Evolutionary conservation across 805 yeast species (phyloP), one percentile per base, ranked within the genome.

Genomic region (Brettanomyces custersianus): DNA sequence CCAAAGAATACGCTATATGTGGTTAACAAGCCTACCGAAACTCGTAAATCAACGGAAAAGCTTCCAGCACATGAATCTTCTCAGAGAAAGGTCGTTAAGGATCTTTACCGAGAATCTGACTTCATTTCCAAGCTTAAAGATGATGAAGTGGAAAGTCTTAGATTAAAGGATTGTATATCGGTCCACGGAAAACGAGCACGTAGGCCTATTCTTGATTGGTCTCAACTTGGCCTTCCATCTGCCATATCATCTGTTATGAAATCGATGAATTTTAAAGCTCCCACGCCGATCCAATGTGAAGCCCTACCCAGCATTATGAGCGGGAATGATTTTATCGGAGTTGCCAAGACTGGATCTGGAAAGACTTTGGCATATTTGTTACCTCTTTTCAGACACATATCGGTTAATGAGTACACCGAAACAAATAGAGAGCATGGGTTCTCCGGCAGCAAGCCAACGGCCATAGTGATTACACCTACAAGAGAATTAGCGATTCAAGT

Each of bases 291-390:
- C 37, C 98, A 92, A 55, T 68, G 87, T 0, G 96, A 87, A 49
- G 87, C 96, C 0, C 66, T 88, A 17, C 97, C 98, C 0, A 81
- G 87, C 1, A 75, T 87, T 16, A 83, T 90, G 94, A 66, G 79
- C 2, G 97, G 97, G 1, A 59, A 81, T 33, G 97, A 92, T 59
- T 74, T 90, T 6, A 80, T 92, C 32, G 96, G 96, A 5, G 80
- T 92, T 16, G 97, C 98, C 0, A 86, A 87, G 44, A 92, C 98
- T 0, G 98, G 98, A 0, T 84, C 96, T 1, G 98, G 98, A 3
- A 92, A 92, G 53, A 92, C 98, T 0, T 67, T 90, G 46, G 82
- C 96, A 1, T 92, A 84, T 58, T 62, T 87, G 7, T 53, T 92
- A 5, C 96, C 98, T 0, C 57, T 92, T 60, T 64, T 90, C 35